Base-by-base conservation (phyloP, 352 stramenopile genomes). In the Blastocystis sp. region DNA sequence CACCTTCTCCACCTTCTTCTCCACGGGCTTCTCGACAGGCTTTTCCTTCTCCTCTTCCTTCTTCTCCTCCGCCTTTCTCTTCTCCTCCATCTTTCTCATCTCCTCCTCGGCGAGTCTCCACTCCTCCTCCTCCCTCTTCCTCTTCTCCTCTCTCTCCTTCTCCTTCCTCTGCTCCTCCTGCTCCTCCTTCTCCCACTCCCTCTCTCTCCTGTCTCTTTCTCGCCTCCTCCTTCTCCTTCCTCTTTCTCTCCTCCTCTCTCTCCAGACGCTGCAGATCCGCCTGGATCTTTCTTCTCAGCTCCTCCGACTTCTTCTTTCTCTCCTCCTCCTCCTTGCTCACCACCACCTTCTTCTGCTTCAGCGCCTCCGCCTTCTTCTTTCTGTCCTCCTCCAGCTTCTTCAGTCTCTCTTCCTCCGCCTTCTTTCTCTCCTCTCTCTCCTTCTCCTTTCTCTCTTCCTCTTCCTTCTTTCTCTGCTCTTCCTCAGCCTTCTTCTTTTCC, bases 21-120 rank as follows among this genome's bases (percentile, higher is more conserved):
- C 23, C 60, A 23, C 60, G 7, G 9, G 7, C 60, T 65, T 65
- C 60, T 65, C 23, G 9, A 38, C 60, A 7, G 7, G 4, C 64
- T 34, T 43, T 48, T 43, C 64, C 28, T 52, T 10, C 64, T 74
- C 45, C 64, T 43, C 64, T 28, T 48, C 43, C 34, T 17, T 28
- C 64, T 74, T 74, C 64, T 74, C 48, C 14, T 56, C 48, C 48
- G 48, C 21, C 34, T 11, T 52, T 41, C 43, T 74, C 64, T 74
- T 74, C 64, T 43, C 14, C 28, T 34, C n/a, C 5, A 11, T 5
- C 34, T 34, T 34, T 41, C 34, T 67, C 34, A 41, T 34, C 23
- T 34, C n/a, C 61, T 67, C 34, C 1, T 34, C n/a, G 14, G 61
- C 61, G 23, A 41, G 11, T 67, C n/a, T 67, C 61, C 34, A 34